These are phyloP conservation scores for Blastocystis sp. DNA, from an alignment of 352 stramenopile genomes.

Conservation along the genomic window DNA sequence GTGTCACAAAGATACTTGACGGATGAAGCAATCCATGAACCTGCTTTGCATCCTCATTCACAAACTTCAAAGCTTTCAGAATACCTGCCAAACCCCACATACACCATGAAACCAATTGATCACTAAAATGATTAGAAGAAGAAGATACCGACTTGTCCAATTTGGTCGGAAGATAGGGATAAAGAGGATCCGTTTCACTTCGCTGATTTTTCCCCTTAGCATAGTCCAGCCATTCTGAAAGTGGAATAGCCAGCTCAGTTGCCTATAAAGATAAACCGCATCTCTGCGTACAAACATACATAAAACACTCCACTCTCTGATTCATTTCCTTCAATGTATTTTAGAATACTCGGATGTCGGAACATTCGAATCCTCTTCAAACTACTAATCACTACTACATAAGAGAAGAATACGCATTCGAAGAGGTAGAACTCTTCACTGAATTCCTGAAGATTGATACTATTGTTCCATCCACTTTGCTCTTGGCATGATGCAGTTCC, in stretches of 20 bases:
- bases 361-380: conserved; percentile 64
- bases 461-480: conserved; percentile 34
- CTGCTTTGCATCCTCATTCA: conserved; percentile 66
- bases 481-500: conserved; percentile 65
- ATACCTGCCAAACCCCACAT: conserved; percentile 65
- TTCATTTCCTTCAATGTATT: conserved; percentile 68
- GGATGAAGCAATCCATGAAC: conserved; percentile 49
- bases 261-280: conserved; percentile 12
- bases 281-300: conserved; percentile 18
- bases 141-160: conserved; percentile 32
- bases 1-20: conserved; percentile 62
- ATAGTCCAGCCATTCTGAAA: conserved; percentile 59
- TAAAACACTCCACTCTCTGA: conserved; percentile 65
- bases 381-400: neutral
- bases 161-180: conserved; percentile 31
- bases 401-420: conserved; percentile 12
- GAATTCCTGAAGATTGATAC: conserved; percentile 55
- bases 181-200: conserved; percentile 27
- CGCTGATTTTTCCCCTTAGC: conserved; percentile 40
- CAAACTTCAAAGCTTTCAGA: conserved; percentile 53
- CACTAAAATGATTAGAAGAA: neutral
- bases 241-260: conserved; percentile 52
- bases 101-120: conserved; percentile 63
- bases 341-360: conserved; percentile 58
- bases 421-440: neutral